A percentile compares a stretch with the other conserved stretches of the same genome.
These are phyloP conservation scores for Scheffersomyces lignicola DNA, from an alignment of 1,139 yeast genomes.

Conservation along the genomic window DNA sequence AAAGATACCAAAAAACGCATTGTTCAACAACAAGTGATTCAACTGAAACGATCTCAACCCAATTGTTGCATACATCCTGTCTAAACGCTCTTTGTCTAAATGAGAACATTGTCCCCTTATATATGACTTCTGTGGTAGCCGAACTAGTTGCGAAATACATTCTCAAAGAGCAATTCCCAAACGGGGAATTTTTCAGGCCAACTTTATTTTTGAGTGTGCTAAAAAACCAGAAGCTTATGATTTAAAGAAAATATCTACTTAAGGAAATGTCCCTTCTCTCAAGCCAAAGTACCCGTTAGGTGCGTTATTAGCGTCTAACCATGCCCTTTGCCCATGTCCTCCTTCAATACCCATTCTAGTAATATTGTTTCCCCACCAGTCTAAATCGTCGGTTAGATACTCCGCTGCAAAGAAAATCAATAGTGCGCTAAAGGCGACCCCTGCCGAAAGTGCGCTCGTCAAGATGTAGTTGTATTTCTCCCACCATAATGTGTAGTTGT, in stretches of 20 bases:
- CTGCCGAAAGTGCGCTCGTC: conserved; percentile 58
- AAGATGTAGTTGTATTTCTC: conserved; percentile 64
- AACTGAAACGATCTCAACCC: too few species aligned
- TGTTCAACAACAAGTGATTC: too few species aligned
- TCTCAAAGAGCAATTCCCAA: too few species aligned
- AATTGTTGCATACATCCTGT: too few species aligned
- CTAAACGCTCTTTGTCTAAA: too few species aligned
- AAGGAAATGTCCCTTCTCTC: conserved; percentile 40
- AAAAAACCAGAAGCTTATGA: background rate
- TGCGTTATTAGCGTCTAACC: conserved; percentile 35
- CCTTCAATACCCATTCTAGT: conserved; percentile 49
- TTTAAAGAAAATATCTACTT: conserved; percentile 7
- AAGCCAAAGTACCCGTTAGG: conserved; percentile 48
- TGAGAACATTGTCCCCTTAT: too few species aligned
- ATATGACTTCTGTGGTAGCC: too few species aligned
- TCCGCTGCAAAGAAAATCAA: conserved; percentile 59
- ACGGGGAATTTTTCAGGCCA: background rate
- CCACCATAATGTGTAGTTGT: conserved; percentile 57
- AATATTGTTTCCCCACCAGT: conserved; percentile 64
- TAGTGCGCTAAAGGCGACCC: conserved; percentile 57
- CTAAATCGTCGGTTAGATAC: conserved; percentile 35
- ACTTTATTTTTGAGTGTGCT: background rate
- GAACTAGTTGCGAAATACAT: too few species aligned
- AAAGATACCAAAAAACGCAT: background rate
- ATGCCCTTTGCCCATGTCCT: conserved; percentile 20